Percentiles rank a stretch among this genome's conserved stretches.
These are phyloP conservation scores for Wickerhamia fluorescens DNA, from an alignment of 805 yeast species.

Conservation along the genomic window DNA sequence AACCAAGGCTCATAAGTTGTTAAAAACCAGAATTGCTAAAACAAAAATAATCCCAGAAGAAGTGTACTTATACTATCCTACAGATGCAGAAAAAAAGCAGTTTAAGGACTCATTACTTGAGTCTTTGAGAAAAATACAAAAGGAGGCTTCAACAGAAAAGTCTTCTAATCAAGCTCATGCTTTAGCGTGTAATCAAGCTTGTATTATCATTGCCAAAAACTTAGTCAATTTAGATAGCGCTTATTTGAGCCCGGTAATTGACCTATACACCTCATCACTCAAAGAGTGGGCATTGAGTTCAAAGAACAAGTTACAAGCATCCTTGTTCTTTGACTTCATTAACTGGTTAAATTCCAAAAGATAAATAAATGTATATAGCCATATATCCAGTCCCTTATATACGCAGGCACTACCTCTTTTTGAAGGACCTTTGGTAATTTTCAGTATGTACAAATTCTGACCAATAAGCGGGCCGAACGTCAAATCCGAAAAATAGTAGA, in stretches of 20 bases:
- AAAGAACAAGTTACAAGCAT: conserved; percentile 42
- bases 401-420: conserved; percentile 2
- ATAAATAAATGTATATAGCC: conserved; percentile 3
- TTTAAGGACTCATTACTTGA: conserved; percentile 17
- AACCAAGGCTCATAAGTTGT: conserved; percentile 64
- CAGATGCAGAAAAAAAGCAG: conserved; percentile 9
- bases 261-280: conserved; percentile 49
- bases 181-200: conserved; percentile 56
- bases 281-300: conserved; percentile 52
- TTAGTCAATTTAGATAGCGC: conserved; percentile 30
- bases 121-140: conserved; percentile 37
- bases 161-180: conserved; percentile 43
- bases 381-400: conserved; percentile 2
- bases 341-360: conserved; percentile 68
- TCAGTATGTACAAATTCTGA: no score
- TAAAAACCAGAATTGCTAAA: conserved; percentile 56
- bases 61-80: conserved; percentile 9
- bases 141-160: conserved; percentile 29
- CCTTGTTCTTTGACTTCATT: conserved; percentile 66
- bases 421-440: no score
- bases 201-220: conserved; percentile 59
- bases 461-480: no score
- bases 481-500: no score
- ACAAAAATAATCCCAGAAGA: conserved; percentile 24
- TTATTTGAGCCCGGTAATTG: conserved; percentile 39